Evolutionary conservation across 257 asterid species (phyloP), one percentile per base, ranked within the genome.

Genomic region (Primulina huaijiensis): DNA sequence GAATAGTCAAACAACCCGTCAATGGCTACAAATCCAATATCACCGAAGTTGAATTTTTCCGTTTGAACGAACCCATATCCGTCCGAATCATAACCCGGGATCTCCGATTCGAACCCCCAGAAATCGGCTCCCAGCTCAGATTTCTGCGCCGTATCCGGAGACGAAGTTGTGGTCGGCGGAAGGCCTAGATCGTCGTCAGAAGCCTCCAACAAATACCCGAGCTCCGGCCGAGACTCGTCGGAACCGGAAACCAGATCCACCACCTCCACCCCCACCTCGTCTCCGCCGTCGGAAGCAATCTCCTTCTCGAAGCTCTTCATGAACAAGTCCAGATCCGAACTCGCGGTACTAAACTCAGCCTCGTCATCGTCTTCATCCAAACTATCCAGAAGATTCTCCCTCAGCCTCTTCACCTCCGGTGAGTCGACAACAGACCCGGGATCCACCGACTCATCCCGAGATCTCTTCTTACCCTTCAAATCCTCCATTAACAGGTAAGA

Each of bases 131-230:
- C 74, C 70, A 84, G 61, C 35, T 71, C 88, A 0, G 75, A 27
- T 71, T 35, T 64, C 65, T 59, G 68, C 30, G 11, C 60, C 12
- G 58, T 60, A 14, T n/a, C 37, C 0, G 84, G 76, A 16, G 83
- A 74, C 17, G 74, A 35, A 60, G 73, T 31, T 60, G 75, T 31
- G 0, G 92, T 74, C 0, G 92, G 90, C 9, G 95, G 95, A 9
- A 88, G 75, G 1, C 95, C 95, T 0, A 88, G 92, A 72, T 88
- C 95, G 56, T 86, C 84, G 29, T 88, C 95, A 1, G 95, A 82
- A 10, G 95, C 95, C 73, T 76, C 95, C 34, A 86, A 67, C 64
- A 88, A 75, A 59, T 73, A 88, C 0, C 92, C 92, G 30, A 88
- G 80, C 57, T 80, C 88, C 82, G 80, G 85, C 60, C 71, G 81